A percentile compares a stretch with the other conserved stretches of the same genome.
phyloP scores from a whole-genome alignment of 2,329 filamentous ascomycete genomes.

The Trichoderma lentiforme region DNA sequence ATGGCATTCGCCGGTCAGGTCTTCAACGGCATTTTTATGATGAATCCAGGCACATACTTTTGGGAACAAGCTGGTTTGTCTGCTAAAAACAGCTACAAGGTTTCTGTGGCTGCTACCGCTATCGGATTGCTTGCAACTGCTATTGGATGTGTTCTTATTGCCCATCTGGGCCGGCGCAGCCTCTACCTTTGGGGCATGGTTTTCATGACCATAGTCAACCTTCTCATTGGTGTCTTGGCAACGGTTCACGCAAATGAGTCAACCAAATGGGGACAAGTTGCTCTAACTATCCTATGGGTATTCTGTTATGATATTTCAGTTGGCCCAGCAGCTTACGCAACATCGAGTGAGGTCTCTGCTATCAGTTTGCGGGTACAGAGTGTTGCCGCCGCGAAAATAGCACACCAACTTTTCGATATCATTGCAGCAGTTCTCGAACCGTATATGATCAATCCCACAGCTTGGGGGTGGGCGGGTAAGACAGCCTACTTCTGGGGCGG shows the following conservation, averaged over 20 bases:
- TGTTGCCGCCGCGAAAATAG: slow-evolving; percentile 47
- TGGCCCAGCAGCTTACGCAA: slow-evolving; percentile 51
- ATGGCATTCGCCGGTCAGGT: slow-evolving; percentile 9
- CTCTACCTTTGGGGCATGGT: slow-evolving; percentile 43
- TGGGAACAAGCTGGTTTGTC: slow-evolving; percentile 10
- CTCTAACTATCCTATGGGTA: slow-evolving; percentile 48
- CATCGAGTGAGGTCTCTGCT: slow-evolving; percentile 52
- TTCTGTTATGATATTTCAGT: slow-evolving; percentile 46
- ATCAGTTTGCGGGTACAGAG: slow-evolving; percentile 54
- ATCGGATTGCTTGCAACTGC: slow-evolving; percentile 35
- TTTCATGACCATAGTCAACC: slow-evolving; percentile 32
- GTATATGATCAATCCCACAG: slow-evolving; percentile 43
- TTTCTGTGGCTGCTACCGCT: slow-evolving; percentile 7
- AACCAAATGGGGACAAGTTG: slow-evolving; percentile 40
- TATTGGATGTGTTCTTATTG: slow-evolving; percentile 41
- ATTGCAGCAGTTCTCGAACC: slow-evolving; percentile 40
- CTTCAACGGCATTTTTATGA: slow-evolving; percentile 10
- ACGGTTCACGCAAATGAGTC: slow-evolving; percentile 42
- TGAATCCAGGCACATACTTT: slow-evolving; percentile 14
- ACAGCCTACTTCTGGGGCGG: slow-evolving; percentile 47
- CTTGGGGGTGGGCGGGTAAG: slow-evolving; percentile 48
- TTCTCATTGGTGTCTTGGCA: slow-evolving; percentile 37
- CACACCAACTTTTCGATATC: slow-evolving; percentile 46
- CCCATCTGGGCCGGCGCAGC: slow-evolving; percentile 42
- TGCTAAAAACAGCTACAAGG: slow-evolving; percentile 10